Evolutionary conservation across 2,329 filamentous ascomycete species (phyloP), one percentile per base, ranked within the genome.

Genomic region (Xylaria sp.): DNA sequence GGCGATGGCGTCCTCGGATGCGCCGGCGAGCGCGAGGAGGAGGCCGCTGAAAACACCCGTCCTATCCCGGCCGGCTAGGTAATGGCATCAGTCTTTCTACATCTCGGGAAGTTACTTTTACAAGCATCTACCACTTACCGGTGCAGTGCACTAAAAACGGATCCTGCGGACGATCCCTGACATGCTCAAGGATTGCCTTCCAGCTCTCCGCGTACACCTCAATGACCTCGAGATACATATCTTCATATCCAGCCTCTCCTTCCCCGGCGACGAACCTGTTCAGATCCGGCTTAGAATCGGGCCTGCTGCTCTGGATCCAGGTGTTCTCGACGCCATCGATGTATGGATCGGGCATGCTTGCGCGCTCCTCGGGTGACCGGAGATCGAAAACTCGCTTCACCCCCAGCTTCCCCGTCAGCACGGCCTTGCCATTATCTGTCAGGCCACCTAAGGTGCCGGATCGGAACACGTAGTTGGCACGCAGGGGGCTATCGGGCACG

Each of bases 131-230:
- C 36, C 14, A 77, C 81, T 72, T 72, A 86, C 85, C 85, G 8
- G 83, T 86, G 74, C 86, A 88, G 74, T 88, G 86, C 48, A 88
- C 83, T 56, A 88, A 69, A 67, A 86, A 81, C 17, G 81, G 79
- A 73, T 85, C 81, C 0, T 73, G 65, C 7, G 82, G 81, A 11
- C 79, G 77, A 68, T 87, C 85, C 58, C 83, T 78, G 9, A 87
- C 78, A 65, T 84, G 82, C 73, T 84, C 80, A 30, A 88, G 78
- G 5, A 88, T 78, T 6, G 79, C 80, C 47, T 75, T 79, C 71
- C 85, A 82, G 21, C 78, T 80, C 6, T 79, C 79, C 61, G 65
- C 71, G 73, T 87, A 86, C 17, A 79, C 76, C 8, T 79, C 73
- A 56, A 85, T 71, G 53, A 86, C 80, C 61, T 82, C 80, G 67